These are phyloP conservation scores for Aspergillus neoniger DNA, from an alignment of 2,329 filamentous ascomycete species.

Conservation along the genomic window DNA sequence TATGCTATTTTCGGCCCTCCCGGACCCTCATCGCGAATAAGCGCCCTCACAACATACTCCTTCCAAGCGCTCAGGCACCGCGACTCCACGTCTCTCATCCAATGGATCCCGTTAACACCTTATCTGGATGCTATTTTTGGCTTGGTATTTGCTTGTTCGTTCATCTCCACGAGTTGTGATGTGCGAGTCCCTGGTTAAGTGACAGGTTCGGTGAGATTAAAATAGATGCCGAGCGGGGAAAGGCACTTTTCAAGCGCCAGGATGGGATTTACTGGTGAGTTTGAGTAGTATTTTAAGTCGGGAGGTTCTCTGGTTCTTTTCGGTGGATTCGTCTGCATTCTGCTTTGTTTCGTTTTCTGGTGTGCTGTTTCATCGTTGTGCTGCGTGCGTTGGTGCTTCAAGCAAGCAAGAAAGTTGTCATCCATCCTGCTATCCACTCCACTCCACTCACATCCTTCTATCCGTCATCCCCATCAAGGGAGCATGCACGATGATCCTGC, in stretches of 20 bases:
- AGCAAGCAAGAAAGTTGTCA: neutral
- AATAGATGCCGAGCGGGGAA: neutral
- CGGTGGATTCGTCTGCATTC: neutral
- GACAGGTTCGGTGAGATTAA: slow-evolving; percentile 2
- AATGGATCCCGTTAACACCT: neutral
- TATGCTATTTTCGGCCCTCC: slow-evolving; percentile 3
- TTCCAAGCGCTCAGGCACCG: slow-evolving; percentile 4
- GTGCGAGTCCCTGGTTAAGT: neutral
- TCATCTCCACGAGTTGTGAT: neutral
- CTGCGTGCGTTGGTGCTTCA: neutral
- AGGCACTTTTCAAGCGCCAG: neutral
- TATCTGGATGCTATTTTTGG: neutral
- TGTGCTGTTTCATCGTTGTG: neutral
- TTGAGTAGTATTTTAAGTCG: neutral
- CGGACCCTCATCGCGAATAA: neutral
- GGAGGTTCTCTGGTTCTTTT: neutral
- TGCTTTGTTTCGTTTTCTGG: neutral
- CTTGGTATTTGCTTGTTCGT: neutral
- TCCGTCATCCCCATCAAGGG: neutral
- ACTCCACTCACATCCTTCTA: neutral
- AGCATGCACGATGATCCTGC: neutral
- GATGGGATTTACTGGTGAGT: neutral
- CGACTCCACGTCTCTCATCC: slow-evolving; percentile 1
- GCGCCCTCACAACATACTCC: neutral
- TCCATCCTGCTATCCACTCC: neutral